phyloP scores from a whole-genome alignment of 192 early-diverging fungal genomes.

The Rhizophagus clarus region DNA sequence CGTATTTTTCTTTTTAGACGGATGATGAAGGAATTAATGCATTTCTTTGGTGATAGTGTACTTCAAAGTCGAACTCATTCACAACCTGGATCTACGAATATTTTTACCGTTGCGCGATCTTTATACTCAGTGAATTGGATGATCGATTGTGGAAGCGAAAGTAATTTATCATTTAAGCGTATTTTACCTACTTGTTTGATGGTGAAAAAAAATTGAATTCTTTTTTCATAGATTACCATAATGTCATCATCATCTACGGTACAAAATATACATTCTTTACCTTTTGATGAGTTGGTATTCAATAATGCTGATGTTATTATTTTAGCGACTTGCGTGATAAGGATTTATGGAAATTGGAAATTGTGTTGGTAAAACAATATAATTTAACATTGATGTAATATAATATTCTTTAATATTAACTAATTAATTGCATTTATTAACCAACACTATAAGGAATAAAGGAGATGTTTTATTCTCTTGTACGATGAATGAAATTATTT shows the following conservation, averaged over 20 bases:
- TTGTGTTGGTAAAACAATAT: background rate
- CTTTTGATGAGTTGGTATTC: slow-evolving; percentile 49
- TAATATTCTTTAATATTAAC: background rate
- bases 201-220: background rate
- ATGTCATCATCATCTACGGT: slow-evolving; percentile 49
- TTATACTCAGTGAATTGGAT: slow-evolving; percentile 63
- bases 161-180: slow-evolving; percentile 20
- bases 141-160: slow-evolving; percentile 64
- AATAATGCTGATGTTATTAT: slow-evolving; percentile 47
- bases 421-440: slow-evolving; percentile 12
- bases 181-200: background rate
- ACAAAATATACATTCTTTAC: slow-evolving; percentile 48
- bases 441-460: slow-evolving; percentile 40
- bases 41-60: slow-evolving; percentile 46
- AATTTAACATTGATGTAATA: background rate
- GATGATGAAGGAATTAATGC: slow-evolving; percentile 64
- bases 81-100: background rate
- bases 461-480: slow-evolving; percentile 74
- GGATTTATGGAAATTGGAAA: slow-evolving; percentile 38
- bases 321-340: slow-evolving; percentile 42
- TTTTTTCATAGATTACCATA: slow-evolving; percentile 40
- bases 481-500: slow-evolving; percentile 68
- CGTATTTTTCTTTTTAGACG: slow-evolving; percentile 37
- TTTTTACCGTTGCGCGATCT: slow-evolving; percentile 17
- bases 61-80: background rate